Evolutionary conservation across 345 rosid genomes (phyloP), one percentile per base, ranked within the genome.

Genomic region (Orychophragmus violaceus): DNA sequence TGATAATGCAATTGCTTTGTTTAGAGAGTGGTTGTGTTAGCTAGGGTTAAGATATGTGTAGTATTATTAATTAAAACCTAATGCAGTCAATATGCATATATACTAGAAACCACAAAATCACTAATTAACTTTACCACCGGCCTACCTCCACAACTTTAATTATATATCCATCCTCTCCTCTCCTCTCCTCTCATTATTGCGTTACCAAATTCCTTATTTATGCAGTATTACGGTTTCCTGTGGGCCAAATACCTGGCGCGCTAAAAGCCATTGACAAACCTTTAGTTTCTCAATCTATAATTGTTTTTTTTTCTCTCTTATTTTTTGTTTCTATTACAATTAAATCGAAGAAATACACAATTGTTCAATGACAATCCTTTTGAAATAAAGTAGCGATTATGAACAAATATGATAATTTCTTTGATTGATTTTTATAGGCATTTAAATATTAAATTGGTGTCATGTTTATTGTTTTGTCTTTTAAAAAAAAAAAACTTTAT

Each of bases 111-210:
- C 6, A n/a, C 27, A 72, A 50, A 72, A 57, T 30, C 55, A 49
- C 62, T 39, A 55, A 59, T 39, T 59, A 72, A 72, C 76, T 72
- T 72, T 72, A 64, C 71, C 67, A 72, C 71, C n/a, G n/a, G n/a
- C n/a, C 76, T 29, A 72, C 65, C 70, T 64, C 65, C 76, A 63
- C 64, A 63, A 55, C 69, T 55, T n/a, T 71, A 33, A 42, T 62
- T 29, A 51, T n/a, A n/a, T n/a, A n/a, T n/a, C n/a, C n/a, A n/a
- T n/a, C 12, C 54, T 19, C 55, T 16, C 59, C 50, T 36, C 70
- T n/a, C n/a, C n/a, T n/a, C n/a, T n/a, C n/a, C n/a, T n/a, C 28
- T 64, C 60, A 58, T 41, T 28, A 39, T 50, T 50, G 55, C 71
- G n/a, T n/a, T 65, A 72, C 71, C 76, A 58, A 56, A 25, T 48